Conservation (phyloP, 2,329 filamentous ascomycete species). For the Chaetomiaceae sp. region DNA sequence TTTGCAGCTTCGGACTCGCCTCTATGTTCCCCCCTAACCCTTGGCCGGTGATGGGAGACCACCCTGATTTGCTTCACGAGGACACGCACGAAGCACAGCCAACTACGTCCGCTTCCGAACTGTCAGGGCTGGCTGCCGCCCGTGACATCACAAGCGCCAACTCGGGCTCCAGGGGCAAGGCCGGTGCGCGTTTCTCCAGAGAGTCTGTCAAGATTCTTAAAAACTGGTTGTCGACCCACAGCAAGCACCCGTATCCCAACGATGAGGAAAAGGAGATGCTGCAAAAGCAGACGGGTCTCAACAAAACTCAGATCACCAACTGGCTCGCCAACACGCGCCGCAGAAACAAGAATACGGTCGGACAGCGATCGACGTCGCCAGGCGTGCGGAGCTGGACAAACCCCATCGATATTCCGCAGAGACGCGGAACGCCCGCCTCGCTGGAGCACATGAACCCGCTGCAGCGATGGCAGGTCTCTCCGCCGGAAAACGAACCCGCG, state of each 20-base stretch:
- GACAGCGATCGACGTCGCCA: constrained; percentile 63
- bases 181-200: constrained; percentile 69
- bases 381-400: constrained; percentile 55
- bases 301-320: constrained; percentile 77
- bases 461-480: constrained; percentile 54
- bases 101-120: constrained; percentile 23
- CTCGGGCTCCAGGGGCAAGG: constrained; percentile 45
- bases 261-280: constrained; percentile 80
- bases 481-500: constrained; percentile 54
- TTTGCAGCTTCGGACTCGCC: constrained; percentile 49
- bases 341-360: constrained; percentile 64
- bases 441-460: constrained; percentile 49
- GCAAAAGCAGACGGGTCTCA: constrained; percentile 72
- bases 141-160: constrained; percentile 5
- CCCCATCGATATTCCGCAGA: constrained; percentile 68
- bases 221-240: constrained; percentile 76
- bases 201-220: constrained; percentile 76
- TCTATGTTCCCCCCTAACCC: constrained; percentile 40
- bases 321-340: constrained; percentile 89
- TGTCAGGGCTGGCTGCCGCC: constrained; percentile 24
- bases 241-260: constrained; percentile 78
- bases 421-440: constrained; percentile 47
- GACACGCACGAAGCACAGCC: constrained; percentile 25
- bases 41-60: constrained; percentile 40
- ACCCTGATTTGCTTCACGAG: constrained; percentile 37